These are phyloP conservation scores for Tetrapisispora arboricola DNA, from an alignment of 805 yeast species.

Conservation along the genomic window DNA sequence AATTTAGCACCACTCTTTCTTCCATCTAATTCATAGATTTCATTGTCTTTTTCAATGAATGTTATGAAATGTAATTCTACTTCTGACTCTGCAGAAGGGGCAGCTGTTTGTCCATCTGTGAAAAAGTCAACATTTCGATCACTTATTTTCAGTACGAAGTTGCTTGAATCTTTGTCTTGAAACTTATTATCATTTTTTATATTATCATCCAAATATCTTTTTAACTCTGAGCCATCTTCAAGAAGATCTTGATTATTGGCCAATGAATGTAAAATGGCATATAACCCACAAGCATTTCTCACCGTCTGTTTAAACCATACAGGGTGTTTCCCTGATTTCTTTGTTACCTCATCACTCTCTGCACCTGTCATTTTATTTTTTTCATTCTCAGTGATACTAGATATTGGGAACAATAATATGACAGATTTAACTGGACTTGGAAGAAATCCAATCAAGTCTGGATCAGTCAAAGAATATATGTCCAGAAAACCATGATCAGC, in stretches of 20 bases:
- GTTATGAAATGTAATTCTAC: conserved; percentile 70
- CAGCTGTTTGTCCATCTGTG: conserved; percentile 52
- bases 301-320: conserved; percentile 83
- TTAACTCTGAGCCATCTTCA: conserved; percentile 13
- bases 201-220: conserved; percentile 2
- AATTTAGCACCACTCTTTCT: conserved; percentile 57
- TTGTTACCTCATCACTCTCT: background rate
- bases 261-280: conserved; percentile 67
- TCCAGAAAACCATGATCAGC: conserved; percentile 59
- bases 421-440: conserved; percentile 75
- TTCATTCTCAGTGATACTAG: conserved; percentile 43
- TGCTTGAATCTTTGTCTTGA: conserved; percentile 32
- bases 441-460: conserved; percentile 65
- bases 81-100: conserved; percentile 46
- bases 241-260: conserved; percentile 29
- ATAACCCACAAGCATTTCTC: conserved; percentile 85
- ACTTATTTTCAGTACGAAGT: conserved; percentile 19
- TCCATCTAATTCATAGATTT: conserved; percentile 81
- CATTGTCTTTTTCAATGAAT: conserved; percentile 47
- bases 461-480: conserved; percentile 75
- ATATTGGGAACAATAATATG: conserved; percentile 74
- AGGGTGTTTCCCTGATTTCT: conserved; percentile 13
- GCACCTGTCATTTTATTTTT: conserved; percentile 15
- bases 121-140: conserved; percentile 15
- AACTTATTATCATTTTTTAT: conserved; percentile 33